These are phyloP conservation scores for Magnaporthiopsis rhizophila DNA, from an alignment of 2,329 filamentous ascomycete genomes.

Conservation along the genomic window DNA sequence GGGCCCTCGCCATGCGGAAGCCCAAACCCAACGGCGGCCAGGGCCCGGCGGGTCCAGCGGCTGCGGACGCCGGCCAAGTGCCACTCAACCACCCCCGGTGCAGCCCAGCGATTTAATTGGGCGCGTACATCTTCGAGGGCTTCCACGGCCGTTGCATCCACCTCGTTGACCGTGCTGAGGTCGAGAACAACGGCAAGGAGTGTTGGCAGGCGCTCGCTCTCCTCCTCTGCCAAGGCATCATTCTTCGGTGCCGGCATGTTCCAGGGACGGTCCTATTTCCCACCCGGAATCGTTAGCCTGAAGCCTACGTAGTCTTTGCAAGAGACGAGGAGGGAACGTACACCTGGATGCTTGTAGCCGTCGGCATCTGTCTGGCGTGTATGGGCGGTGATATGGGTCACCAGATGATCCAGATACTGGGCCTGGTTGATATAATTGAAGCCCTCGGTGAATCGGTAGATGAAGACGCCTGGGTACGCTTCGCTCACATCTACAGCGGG, in stretches of 20 bases:
- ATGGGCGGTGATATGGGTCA: constrained; percentile 28
- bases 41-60: constrained; percentile 86
- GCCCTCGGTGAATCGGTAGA: constrained; percentile 44
- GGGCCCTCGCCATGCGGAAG: background rate
- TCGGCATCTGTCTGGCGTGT: constrained; percentile 32
- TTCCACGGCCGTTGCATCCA: constrained; percentile 88
- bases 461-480: constrained; percentile 40
- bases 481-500: constrained; percentile 31
- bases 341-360: constrained; percentile 15
- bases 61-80: constrained; percentile 82
- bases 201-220: constrained; percentile 6
- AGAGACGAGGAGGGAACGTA: background rate
- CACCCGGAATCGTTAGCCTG: background rate
- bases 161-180: constrained; percentile 87
- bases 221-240: constrained; percentile 12
- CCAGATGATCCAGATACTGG: constrained; percentile 36
- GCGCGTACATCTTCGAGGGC: constrained; percentile 90
- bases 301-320: background rate
- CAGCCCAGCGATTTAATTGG: constrained; percentile 80
- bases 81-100: constrained; percentile 82
- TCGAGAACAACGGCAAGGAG: constrained; percentile 73
- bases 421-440: constrained; percentile 46
- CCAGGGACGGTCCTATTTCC: constrained; percentile 40
- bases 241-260: constrained; percentile 39
- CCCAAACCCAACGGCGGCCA: constrained; percentile 82